Percentiles rank a stretch among this genome's conserved stretches.
phyloP scores from a whole-genome alignment of 1,284 basidiomycete genomes.

The Singerocomus inundabilis region DNA sequence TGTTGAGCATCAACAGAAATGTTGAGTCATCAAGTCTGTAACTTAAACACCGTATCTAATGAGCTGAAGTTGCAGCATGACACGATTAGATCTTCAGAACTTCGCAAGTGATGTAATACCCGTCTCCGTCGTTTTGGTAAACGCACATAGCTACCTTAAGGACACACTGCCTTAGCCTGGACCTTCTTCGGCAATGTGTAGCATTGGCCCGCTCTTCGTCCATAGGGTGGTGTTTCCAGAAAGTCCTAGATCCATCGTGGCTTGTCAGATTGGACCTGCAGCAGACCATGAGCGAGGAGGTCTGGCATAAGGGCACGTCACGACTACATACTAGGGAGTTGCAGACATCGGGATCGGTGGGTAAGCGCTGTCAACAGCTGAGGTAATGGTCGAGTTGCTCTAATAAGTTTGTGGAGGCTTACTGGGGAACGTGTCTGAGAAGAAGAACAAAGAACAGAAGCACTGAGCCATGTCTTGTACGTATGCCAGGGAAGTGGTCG shows the following conservation, averaged over 20 bases:
- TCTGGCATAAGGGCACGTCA: not conserved
- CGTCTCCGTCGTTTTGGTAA: not conserved
- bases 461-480: not conserved
- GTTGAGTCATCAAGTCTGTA: not conserved
- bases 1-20: not conserved
- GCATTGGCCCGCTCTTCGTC: not conserved
- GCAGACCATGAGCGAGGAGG: not conserved
- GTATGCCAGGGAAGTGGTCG: too few species aligned
- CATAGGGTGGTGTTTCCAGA: not conserved
- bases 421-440: not conserved
- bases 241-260: not conserved
- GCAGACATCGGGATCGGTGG: not conserved
- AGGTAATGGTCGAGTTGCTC: not conserved
- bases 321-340: not conserved
- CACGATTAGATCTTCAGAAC: not conserved
- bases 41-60: not conserved
- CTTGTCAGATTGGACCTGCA: not conserved
- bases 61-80: not conserved
- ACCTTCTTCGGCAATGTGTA: constrained; percentile 3
- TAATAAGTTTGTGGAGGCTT: not conserved
- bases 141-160: not conserved
- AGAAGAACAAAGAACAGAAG: not conserved
- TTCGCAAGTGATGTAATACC: not conserved
- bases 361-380: not conserved
- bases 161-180: constrained; percentile 13